A percentile compares a stretch with the other conserved stretches of the same genome.
These are phyloP conservation scores for Echinochloa phyllopogon DNA, from an alignment of 176 grass and related monocot genomes.

Conservation along the genomic window DNA sequence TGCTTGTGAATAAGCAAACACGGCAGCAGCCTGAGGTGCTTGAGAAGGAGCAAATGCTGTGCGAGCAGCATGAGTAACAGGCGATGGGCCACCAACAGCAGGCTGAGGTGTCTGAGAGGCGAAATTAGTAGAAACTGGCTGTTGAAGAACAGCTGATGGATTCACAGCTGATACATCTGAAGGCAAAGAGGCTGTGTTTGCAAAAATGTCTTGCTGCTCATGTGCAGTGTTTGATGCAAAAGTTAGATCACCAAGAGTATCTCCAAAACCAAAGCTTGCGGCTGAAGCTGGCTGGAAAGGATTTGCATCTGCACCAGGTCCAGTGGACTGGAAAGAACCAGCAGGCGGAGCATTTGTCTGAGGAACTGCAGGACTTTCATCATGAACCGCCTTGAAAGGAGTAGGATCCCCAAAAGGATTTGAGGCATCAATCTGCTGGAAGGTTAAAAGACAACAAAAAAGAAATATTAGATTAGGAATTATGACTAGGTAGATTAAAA, in stretches of 20 bases:
- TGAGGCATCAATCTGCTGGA: slow-evolving; percentile 50
- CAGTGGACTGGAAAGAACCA: slow-evolving; percentile 54
- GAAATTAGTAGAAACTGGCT: slow-evolving; percentile 37
- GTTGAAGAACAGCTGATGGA: slow-evolving; percentile 29
- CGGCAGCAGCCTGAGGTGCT: slow-evolving; percentile 35
- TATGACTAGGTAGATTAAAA: neutral
- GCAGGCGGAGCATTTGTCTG: slow-evolving; percentile 53
- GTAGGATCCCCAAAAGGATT: slow-evolving; percentile 93
- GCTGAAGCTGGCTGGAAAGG: slow-evolving; percentile 58
- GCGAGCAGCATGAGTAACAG: slow-evolving; percentile 27
- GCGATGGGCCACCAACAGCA: slow-evolving; percentile 9
- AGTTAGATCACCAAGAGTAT: slow-evolving; percentile 69
- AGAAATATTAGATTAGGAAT: neutral
- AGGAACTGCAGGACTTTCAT: slow-evolving; percentile 57
- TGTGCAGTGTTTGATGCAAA: slow-evolving; percentile 50
- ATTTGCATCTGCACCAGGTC: slow-evolving; percentile 47
- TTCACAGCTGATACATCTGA: slow-evolving; percentile 39
- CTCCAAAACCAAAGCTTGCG: slow-evolving; percentile 76
- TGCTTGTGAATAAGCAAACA: slow-evolving; percentile 43
- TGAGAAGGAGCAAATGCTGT: slow-evolving; percentile 48
- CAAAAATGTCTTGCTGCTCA: slow-evolving; percentile 61
- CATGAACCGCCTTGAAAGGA: slow-evolving; percentile 77
- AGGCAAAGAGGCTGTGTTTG: slow-evolving; percentile 36
- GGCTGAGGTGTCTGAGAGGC: slow-evolving; percentile 38
- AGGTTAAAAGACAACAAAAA: slow-evolving; percentile 36